Conservation (phyloP, 2,329 filamentous ascomycete species). For the Colletotrichum euphorbiae region DNA sequence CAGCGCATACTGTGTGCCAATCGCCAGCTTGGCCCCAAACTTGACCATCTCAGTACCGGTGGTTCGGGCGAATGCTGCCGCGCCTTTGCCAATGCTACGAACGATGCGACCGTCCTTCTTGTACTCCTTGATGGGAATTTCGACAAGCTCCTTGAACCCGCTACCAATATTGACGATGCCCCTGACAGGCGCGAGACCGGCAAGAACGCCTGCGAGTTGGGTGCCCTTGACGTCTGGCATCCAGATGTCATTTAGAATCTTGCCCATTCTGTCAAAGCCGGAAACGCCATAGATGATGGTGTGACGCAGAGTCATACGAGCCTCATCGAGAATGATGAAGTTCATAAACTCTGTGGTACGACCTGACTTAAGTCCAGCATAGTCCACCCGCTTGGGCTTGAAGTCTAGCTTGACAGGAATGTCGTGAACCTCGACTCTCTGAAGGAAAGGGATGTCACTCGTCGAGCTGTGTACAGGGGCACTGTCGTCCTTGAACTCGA, state of each 20-base stretch:
- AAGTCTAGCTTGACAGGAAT: conserved; percentile 90
- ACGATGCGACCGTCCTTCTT: conserved; percentile 93
- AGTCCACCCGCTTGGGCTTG: conserved; percentile 98
- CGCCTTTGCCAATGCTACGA: conserved; percentile 91
- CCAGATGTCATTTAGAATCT: conserved; percentile 95
- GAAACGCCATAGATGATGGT: conserved; percentile 93
- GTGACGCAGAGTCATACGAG: conserved; percentile 86
- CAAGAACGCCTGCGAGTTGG: conserved; percentile 88
- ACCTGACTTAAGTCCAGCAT: conserved; percentile 89
- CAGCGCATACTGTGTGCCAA: conserved; percentile 93
- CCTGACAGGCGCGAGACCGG: conserved; percentile 89
- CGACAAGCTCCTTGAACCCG: conserved; percentile 86
- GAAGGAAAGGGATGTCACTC: conserved; percentile 85
- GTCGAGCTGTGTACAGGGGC: conserved; percentile 66
- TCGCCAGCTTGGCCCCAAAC: conserved; percentile 91
- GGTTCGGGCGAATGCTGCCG: conserved; percentile 88
- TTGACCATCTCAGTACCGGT: conserved; percentile 96
- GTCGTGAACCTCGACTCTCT: conserved; percentile 87
- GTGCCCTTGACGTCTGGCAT: conserved; percentile 91
- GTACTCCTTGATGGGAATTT: conserved; percentile 92
- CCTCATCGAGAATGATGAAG: conserved; percentile 90
- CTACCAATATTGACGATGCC: conserved; percentile 91
- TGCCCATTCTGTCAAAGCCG: conserved; percentile 90
- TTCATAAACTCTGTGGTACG: conserved; percentile 99
- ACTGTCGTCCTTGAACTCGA: conserved; percentile 92